phyloP scores from a whole-genome alignment of 1,284 basidiomycete species.

The Rhodotorula sp. region DNA sequence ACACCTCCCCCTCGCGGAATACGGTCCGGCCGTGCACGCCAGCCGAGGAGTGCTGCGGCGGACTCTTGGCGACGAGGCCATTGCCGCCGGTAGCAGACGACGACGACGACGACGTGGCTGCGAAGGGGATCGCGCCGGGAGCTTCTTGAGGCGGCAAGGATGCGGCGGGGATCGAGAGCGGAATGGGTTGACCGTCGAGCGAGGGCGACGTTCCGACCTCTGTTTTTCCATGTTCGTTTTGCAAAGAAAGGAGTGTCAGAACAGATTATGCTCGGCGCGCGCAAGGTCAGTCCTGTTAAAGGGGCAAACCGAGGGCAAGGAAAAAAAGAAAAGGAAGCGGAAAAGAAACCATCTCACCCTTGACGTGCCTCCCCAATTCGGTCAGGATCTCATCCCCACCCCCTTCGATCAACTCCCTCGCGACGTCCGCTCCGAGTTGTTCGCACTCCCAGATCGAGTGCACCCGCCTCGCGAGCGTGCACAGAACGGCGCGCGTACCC shows the following conservation, averaged over 20 bases:
- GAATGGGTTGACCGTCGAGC: conserved; percentile 30
- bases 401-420: conserved; percentile 60
- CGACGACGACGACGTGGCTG: not conserved
- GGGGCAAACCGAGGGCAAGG: too few species aligned
- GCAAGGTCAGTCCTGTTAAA: too few species aligned
- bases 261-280: not conserved
- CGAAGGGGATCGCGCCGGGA: not conserved
- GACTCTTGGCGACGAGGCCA: conserved; percentile 12
- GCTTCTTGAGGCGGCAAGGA: not conserved
- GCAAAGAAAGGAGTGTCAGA: not conserved
- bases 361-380: conserved; percentile 67
- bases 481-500: conserved; percentile 67
- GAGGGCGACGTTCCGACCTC: conserved; percentile 19
- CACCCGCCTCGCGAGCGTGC: conserved; percentile 61
- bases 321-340: not conserved
- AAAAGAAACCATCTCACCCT: conserved; percentile 49
- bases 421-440: conserved; percentile 64
- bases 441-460: conserved; percentile 63
- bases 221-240: not conserved
- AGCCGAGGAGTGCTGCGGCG: not conserved
- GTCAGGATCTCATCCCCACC: conserved; percentile 76
- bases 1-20: conserved; percentile 35
- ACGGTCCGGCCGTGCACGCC: conserved; percentile 17
- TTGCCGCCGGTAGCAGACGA: too few species aligned
- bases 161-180: conserved; percentile 12